phyloP scores from a whole-genome alignment of 1,284 basidiomycete species.

The Garcileccinum viscosum region DNA sequence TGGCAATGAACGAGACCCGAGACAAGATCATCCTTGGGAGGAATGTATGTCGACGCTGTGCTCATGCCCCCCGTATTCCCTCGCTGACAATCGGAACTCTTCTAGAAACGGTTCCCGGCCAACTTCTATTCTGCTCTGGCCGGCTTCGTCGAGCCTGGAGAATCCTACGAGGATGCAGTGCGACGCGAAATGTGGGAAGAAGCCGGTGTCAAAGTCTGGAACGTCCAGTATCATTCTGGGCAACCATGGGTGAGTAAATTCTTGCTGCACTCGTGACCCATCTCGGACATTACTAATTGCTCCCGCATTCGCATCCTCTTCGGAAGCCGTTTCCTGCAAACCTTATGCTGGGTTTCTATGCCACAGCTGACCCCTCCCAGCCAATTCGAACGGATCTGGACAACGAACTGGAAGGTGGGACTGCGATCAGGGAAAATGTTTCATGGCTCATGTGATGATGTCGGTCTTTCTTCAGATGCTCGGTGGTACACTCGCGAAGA shows the following conservation, averaged over 20 bases:
- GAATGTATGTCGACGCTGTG: slow-evolving; percentile 59
- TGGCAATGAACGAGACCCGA: slow-evolving; percentile 77
- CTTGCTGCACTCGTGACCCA: not conserved
- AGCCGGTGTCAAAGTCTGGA: slow-evolving; percentile 85
- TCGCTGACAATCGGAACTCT: not conserved
- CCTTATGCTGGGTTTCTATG: slow-evolving; percentile 91
- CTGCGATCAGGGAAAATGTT: not conserved
- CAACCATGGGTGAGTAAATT: slow-evolving; percentile 76
- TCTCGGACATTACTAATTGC: not conserved
- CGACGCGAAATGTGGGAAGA: slow-evolving; percentile 95
- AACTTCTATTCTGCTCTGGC: slow-evolving; percentile 88
- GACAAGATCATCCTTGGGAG: slow-evolving; percentile 88
- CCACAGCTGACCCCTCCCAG: slow-evolving; percentile 73
- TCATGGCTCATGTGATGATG: slow-evolving; percentile 6
- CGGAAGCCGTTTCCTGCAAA: slow-evolving; percentile 84
- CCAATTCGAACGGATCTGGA: slow-evolving; percentile 88
- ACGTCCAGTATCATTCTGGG: slow-evolving; percentile 85
- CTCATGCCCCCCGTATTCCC: not conserved
- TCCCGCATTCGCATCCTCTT: not conserved
- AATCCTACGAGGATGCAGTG: slow-evolving; percentile 94
- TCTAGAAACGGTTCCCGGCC: slow-evolving; percentile 69
- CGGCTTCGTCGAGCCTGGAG: slow-evolving; percentile 93
- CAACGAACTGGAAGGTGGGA: slow-evolving; percentile 88
- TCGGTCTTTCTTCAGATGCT: slow-evolving; percentile 65
- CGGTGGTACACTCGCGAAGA: slow-evolving; percentile 86